These are phyloP conservation scores for Lactifluus rugatus DNA, from an alignment of 768 basidiomycete genomes.

Conservation along the genomic window DNA sequence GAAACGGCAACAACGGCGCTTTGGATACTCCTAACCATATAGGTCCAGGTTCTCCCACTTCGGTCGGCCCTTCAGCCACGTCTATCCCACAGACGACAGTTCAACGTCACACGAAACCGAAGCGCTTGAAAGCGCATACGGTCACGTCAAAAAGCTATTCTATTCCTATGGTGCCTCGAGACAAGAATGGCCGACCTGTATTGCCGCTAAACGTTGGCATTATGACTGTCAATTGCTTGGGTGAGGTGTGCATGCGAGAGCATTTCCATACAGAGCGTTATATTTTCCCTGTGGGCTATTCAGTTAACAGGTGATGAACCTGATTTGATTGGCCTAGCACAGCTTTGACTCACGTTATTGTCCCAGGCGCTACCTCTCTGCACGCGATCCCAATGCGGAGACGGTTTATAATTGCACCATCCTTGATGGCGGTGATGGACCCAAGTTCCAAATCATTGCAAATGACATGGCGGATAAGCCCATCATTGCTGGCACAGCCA, in stretches of 20 bases:
- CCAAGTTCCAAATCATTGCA: slow-evolving; percentile 77
- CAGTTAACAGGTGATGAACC: slow-evolving; percentile 55
- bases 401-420: slow-evolving; percentile 78
- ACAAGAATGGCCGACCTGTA: slow-evolving; percentile 58
- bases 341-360: slow-evolving; percentile 8
- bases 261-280: slow-evolving; percentile 84
- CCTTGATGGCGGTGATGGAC: slow-evolving; percentile 74
- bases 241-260: slow-evolving; percentile 70
- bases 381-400: slow-evolving; percentile 52
- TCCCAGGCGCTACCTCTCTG: slow-evolving; percentile 67
- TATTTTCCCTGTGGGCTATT: slow-evolving; percentile 83
- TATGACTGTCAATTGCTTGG: slow-evolving; percentile 71
- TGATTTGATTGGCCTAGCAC: background rate
- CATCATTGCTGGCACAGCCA: slow-evolving; percentile 78
- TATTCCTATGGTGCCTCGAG: slow-evolving; percentile 72
- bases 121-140: slow-evolving; percentile 70
- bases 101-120: slow-evolving; percentile 52
- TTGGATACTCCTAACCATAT: slow-evolving; percentile 3
- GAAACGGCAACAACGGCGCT: slow-evolving; percentile 7
- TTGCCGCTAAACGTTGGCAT: slow-evolving; percentile 78
- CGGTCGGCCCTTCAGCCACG: slow-evolving; percentile 24
- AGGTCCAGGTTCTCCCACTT: slow-evolving; percentile 31
- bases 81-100: slow-evolving; percentile 28
- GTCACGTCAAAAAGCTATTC: slow-evolving; percentile 68
- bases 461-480: slow-evolving; percentile 61